phyloP scores from a whole-genome alignment of 2,329 filamentous ascomycete genomes.

The Phaeosphaeriaceae sp. region DNA sequence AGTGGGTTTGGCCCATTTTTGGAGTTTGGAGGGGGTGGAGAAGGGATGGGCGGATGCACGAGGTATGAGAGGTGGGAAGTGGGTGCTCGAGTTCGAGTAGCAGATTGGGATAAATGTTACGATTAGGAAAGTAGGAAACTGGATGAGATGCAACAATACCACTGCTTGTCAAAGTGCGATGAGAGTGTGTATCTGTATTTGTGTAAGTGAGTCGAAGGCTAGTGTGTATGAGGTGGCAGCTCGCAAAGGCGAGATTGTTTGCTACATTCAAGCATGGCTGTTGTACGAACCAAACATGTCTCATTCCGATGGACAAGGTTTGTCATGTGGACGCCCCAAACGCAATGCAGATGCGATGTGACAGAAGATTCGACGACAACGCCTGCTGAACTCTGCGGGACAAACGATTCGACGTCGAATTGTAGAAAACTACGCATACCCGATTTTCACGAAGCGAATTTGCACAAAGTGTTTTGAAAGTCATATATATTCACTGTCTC shows the following conservation, averaged over 20 bases:
- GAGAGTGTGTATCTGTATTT: neutral
- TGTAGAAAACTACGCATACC: too few relatives aligned
- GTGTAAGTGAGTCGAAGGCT: neutral
- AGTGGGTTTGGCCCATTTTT: neutral
- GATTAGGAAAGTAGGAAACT: too few relatives aligned
- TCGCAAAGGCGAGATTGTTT: neutral
- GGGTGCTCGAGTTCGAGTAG: too few relatives aligned
- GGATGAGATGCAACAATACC: too few relatives aligned
- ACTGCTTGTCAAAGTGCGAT: too few relatives aligned
- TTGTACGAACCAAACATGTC: neutral
- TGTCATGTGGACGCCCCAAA: neutral
- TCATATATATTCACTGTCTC: slow-evolving; percentile 16
- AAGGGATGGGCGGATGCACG: too few relatives aligned
- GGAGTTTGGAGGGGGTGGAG: neutral
- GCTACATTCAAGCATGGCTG: neutral
- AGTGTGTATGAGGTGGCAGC: neutral
- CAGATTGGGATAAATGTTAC: too few relatives aligned
- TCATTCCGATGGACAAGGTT: neutral
- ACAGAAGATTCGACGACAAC: neutral
- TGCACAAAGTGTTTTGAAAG: slow-evolving; percentile 13
- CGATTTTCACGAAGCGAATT: neutral
- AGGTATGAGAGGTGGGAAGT: too few relatives aligned
- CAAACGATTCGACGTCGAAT: too few relatives aligned
- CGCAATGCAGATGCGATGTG: neutral
- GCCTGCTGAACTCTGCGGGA: neutral